phyloP scores from a whole-genome alignment of 805 yeast genomes.

The Candida sanyiensis region DNA sequence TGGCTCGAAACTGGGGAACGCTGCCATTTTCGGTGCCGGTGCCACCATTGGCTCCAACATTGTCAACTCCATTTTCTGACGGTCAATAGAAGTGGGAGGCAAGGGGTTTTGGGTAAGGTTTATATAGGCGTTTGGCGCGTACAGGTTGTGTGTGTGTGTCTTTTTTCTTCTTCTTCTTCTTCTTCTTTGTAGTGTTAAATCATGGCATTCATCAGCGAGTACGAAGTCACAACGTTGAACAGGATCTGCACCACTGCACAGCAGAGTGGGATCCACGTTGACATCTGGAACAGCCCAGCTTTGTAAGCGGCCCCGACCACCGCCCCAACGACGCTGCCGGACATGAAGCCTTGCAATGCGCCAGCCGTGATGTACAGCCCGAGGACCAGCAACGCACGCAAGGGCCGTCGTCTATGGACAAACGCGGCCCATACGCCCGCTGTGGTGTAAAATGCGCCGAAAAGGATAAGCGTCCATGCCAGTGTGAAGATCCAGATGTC shows the following conservation, averaged over 20 bases:
- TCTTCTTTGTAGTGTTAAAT: conserved; percentile 34
- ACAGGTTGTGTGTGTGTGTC: too few species aligned
- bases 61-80: conserved; percentile 63
- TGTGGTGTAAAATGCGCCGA: conserved; percentile 51
- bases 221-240: conserved; percentile 61
- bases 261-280: conserved; percentile 91
- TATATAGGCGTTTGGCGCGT: too few species aligned
- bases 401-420: conserved; percentile 37
- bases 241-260: conserved; percentile 69
- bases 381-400: conserved; percentile 38
- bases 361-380: conserved; percentile 47
- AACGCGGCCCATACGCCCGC: conserved; percentile 61
- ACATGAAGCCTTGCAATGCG: conserved; percentile 54
- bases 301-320: conserved; percentile 62
- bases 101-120: not conserved
- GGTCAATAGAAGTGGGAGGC: not conserved
- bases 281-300: conserved; percentile 80
- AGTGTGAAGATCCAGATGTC: conserved; percentile 85
- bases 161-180: too few species aligned
- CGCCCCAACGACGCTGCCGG: conserved; percentile 76
- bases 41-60: conserved; percentile 85
- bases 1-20: conserved; percentile 80
- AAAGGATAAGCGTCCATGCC: conserved; percentile 72
- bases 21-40: conserved; percentile 96
- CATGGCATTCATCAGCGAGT: conserved; percentile 48